Base-by-base conservation (phyloP, 495 filamentous ascomycete genomes). In the Aspergillus campestris region DNA sequence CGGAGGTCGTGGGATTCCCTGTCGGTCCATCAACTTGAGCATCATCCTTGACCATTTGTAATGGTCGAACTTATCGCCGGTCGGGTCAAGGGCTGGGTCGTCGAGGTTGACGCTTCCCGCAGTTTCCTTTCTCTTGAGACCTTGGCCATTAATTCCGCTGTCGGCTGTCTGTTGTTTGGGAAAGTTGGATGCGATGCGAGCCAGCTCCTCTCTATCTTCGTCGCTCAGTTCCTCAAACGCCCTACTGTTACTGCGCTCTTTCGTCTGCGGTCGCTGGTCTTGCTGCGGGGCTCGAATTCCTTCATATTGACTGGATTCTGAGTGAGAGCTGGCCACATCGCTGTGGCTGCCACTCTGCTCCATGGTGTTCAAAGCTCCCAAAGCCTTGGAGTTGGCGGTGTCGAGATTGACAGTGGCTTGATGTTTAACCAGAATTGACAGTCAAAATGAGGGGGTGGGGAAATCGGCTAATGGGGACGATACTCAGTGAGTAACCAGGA, bases 1-100 rank as follows among this genome's bases (percentile, higher is more conserved):
- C 9, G 60, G 53, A 30, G 60, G 58, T 13, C 61, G 55, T 43
- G 58, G 56, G 5, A 73, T 57, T 9, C 69, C 71, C 38, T 75
- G 62, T 24, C 65, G 62, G 37, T 73, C 67, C 49, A 72, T 49
- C 35, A 67, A 8, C 40, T 59, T 62, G 38, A 73, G 48, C 48
- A 62, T 60, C 71, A 73, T 71, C 54, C 77, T 57, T 14, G 70
- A 65, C 78, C 78, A 83, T 46, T 75, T 69, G 40, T 78, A 69
- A 6, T 77, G 70, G 45, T 78, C 70, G 57, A 83, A 83, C 45
- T 81, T 65, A 1, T 65, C 62, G 35, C 67, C 69, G 15, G 62
- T 67, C 7, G 79, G 79, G 58, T 83, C 74, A n/a, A 82, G 59
- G 6, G 69, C 61, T 0, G 77, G 72, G 49, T 77, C 75, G 6